phyloP scores from a whole-genome alignment of 2,329 filamentous ascomycete genomes.

The Lachnum nothofagi region DNA sequence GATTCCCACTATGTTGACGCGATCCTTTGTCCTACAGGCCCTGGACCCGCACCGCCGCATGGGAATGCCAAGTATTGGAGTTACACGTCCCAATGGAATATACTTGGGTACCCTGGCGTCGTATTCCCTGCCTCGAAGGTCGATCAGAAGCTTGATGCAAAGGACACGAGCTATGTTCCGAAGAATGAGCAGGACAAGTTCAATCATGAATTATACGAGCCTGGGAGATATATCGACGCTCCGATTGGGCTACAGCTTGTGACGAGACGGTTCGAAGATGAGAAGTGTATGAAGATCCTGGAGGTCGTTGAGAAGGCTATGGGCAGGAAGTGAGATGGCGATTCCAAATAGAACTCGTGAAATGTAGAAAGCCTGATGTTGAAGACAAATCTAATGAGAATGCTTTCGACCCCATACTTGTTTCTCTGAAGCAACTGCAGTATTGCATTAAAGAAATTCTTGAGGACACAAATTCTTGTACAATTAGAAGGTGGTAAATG shows the following conservation, averaged over 20 bases:
- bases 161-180: constrained; percentile 25
- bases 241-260: constrained; percentile 36
- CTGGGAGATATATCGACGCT: constrained; percentile 31
- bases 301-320: constrained; percentile 13
- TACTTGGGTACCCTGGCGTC: constrained; percentile 58
- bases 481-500: no score
- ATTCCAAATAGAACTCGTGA: no score
- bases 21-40: constrained; percentile 52
- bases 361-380: no score
- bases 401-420: no score
- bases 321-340: constrained; percentile 9
- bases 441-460: no score
- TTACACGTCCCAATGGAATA: constrained; percentile 61
- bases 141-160: constrained; percentile 14
- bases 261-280: constrained; percentile 18
- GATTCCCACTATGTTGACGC: constrained; percentile 12
- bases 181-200: constrained; percentile 24
- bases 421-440: no score
- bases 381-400: no score
- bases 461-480: no score
- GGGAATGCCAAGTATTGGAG: constrained; percentile 51
- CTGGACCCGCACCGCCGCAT: constrained; percentile 46
- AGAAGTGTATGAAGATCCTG: constrained; percentile 14
- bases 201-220: constrained; percentile 25
- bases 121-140: constrained; percentile 49